phyloP scores from a whole-genome alignment of 2,329 filamentous ascomycete genomes.

The Alternaria triticina region DNA sequence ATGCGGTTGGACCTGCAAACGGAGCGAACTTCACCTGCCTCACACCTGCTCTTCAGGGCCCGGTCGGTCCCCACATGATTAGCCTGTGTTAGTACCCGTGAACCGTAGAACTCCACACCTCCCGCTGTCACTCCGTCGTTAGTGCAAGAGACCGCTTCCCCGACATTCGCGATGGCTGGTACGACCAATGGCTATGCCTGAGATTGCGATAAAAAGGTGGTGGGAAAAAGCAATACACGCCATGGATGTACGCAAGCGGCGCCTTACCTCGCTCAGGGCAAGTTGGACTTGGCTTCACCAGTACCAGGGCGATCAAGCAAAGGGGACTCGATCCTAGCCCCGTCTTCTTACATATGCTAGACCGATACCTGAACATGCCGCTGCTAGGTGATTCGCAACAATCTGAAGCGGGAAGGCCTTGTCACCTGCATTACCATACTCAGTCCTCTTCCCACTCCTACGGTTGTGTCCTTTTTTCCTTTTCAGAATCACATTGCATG shows the following conservation, averaged over 20 bases:
- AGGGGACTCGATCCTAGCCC: background rate
- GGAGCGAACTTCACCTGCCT: background rate
- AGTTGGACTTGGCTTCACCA: background rate
- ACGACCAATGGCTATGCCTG: background rate
- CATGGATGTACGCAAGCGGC: background rate
- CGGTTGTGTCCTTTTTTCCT: background rate
- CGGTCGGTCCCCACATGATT: background rate
- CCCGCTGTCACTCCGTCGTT: background rate
- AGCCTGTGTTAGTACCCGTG: background rate
- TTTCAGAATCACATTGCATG: slow-evolving; percentile 1
- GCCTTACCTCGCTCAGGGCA: background rate
- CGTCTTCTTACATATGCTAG: background rate
- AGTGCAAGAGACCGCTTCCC: background rate
- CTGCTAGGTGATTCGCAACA: background rate
- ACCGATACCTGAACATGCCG: background rate
- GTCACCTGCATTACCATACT: background rate
- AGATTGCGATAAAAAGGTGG: background rate
- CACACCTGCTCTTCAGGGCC: background rate
- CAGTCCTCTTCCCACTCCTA: background rate
- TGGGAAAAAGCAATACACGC: background rate
- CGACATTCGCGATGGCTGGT: background rate
- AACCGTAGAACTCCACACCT: background rate
- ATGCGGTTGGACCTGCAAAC: background rate
- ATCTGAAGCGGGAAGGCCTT: background rate
- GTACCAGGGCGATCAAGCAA: background rate